A percentile compares a stretch with the other conserved stretches of the same genome.
These are phyloP conservation scores for Auriscalpium vulgare DNA, from an alignment of 768 basidiomycete species.

Conservation along the genomic window DNA sequence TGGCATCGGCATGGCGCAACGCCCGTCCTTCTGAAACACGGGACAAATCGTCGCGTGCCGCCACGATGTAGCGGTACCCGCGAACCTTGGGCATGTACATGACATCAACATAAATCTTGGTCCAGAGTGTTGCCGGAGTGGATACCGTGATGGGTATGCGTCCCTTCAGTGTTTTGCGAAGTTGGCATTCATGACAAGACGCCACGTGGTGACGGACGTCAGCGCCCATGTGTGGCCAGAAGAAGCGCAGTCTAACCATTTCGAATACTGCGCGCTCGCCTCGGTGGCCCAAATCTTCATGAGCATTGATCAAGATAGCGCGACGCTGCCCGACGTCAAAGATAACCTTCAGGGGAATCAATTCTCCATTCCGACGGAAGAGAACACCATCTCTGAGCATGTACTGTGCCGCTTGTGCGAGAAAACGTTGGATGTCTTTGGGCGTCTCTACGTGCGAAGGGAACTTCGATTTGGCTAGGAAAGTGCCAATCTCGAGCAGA, in stretches of 20 bases:
- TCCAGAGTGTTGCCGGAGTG: conserved; percentile 19
- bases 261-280: conserved; percentile 7
- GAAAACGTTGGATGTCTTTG: too few species aligned
- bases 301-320: conserved; percentile 6
- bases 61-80: background rate
- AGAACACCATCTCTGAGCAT: too few species aligned
- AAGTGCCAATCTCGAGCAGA: too few species aligned
- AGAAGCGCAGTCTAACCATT: conserved; percentile 13
- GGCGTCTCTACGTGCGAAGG: too few species aligned
- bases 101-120: conserved; percentile 30
- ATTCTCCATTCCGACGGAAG: too few species aligned
- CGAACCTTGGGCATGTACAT: conserved; percentile 29
- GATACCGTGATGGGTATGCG: conserved; percentile 15
- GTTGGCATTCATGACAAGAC: conserved; percentile 34
- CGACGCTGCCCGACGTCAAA: too few species aligned
- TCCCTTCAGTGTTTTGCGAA: conserved; percentile 15
- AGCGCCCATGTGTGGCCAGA: conserved; percentile 18
- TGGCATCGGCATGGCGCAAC: conserved; percentile 9
- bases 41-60: conserved; percentile 23
- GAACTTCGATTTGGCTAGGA: too few species aligned
- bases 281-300: conserved; percentile 17
- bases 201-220: conserved; percentile 16
- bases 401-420: too few species aligned
- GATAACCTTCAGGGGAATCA: too few species aligned
- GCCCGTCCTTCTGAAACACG: conserved; percentile 22